Conservation (phyloP, 106 monocot genomes). For the Acanthochlamys bracteata region DNA sequence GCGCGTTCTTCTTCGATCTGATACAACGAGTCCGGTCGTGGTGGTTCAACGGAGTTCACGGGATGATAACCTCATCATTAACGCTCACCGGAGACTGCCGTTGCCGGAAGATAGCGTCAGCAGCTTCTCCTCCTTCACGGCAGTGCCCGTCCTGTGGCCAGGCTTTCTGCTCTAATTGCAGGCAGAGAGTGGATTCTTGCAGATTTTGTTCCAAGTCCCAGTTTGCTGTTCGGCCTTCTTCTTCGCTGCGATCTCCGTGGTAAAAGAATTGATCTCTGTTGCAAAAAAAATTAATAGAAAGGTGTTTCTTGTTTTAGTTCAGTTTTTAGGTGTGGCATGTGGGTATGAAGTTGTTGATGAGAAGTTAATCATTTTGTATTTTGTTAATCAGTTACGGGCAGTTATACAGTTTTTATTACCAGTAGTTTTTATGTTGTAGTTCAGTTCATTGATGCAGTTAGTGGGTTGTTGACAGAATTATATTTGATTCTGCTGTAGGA, state of each 20-base stretch:
- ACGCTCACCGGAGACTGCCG: no score
- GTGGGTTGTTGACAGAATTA: neutral
- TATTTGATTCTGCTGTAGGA: constrained; percentile 23
- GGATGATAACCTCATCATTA: no score
- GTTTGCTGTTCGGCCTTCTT: constrained; percentile 24
- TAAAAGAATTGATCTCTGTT: constrained; percentile 24
- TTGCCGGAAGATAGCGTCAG: no score
- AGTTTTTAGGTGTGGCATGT: constrained; percentile 14
- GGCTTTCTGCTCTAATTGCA: no score
- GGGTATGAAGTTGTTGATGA: neutral
- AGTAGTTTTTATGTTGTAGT: constrained; percentile 20
- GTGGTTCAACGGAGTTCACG: no score
- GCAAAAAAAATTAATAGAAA: constrained; percentile 1
- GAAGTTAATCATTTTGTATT: neutral
- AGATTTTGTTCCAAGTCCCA: no score
- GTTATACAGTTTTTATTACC: constrained; percentile 15
- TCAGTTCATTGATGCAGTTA: neutral
- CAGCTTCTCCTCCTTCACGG: no score
- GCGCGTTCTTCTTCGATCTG: no score
- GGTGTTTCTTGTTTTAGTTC: constrained; percentile 10
- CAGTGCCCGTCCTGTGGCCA: no score
- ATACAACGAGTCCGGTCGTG: no score
- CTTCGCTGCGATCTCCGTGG: constrained; percentile 30
- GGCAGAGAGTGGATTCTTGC: no score
- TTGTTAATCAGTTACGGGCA: constrained; percentile 8